phyloP scores from a whole-genome alignment of 805 yeast species.

The Wickerhamiella australiensis region DNA sequence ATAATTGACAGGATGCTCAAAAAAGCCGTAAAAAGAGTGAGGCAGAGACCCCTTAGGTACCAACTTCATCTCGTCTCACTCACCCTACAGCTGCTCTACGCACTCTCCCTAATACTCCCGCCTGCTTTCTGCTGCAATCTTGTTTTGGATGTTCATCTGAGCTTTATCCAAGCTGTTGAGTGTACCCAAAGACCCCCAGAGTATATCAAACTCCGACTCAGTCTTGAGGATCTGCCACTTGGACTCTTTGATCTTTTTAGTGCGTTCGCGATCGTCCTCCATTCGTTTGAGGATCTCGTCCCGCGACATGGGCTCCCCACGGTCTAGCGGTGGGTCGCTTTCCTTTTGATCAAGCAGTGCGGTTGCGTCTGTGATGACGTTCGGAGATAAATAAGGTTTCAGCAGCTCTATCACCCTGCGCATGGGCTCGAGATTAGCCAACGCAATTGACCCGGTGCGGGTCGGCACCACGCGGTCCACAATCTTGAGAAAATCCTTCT shows the following conservation, averaged over 20 bases:
- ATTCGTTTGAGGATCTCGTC: constrained; percentile 62
- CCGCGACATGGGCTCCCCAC: constrained; percentile 22
- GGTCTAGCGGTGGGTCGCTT: constrained; percentile 8
- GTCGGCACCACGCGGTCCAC: constrained; percentile 23
- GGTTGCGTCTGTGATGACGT: not conserved
- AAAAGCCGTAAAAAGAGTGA: too few relatives aligned
- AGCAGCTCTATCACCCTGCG: constrained; percentile 16
- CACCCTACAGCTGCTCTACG: too few relatives aligned
- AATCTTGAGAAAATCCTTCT: constrained; percentile 13
- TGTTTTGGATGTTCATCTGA: constrained; percentile 43
- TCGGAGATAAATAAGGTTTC: not conserved
- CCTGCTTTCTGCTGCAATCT: constrained; percentile 31
- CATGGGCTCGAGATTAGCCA: constrained; percentile 20
- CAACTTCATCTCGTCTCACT: not conserved
- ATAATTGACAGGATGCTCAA: too few relatives aligned
- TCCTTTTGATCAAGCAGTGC: constrained; percentile 4
- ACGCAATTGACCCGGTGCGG: constrained; percentile 18
- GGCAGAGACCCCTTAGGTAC: too few relatives aligned
- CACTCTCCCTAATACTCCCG: not conserved
- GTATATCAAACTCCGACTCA: constrained; percentile 39
- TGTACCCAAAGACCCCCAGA: constrained; percentile 30
- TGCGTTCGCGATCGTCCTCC: constrained; percentile 84
- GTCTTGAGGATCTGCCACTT: constrained; percentile 52
- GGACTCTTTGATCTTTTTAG: constrained; percentile 70
- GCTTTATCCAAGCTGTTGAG: constrained; percentile 38